Conservation (phyloP, 2,329 filamentous ascomycete species). For the Penicillium sclerotigenum region DNA sequence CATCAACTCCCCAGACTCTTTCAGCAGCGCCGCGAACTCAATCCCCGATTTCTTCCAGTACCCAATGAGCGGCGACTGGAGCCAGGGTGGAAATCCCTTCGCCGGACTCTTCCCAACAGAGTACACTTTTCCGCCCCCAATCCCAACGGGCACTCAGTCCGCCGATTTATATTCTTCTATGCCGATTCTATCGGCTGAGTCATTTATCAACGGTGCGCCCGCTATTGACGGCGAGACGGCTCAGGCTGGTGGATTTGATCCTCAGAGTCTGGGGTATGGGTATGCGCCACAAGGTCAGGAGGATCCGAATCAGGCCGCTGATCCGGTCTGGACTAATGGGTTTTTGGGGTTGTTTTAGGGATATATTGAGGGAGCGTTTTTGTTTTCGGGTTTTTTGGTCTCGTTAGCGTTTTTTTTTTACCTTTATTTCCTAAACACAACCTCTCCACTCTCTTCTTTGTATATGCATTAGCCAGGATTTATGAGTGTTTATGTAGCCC, state of each 20-base stretch:
- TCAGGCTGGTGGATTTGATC: background rate
- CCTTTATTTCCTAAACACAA: background rate
- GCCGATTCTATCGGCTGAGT: slow-evolving; percentile 19
- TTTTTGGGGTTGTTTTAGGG: slow-evolving; percentile 21
- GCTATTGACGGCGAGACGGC: background rate
- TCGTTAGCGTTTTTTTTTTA: background rate
- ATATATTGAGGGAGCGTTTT: background rate
- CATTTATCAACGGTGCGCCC: slow-evolving; percentile 14
- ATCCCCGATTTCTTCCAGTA: slow-evolving; percentile 75
- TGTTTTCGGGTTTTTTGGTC: background rate
- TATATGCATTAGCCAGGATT: background rate
- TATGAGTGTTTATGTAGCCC: background rate
- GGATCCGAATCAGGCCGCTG: slow-evolving; percentile 1
- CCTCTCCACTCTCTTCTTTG: background rate
- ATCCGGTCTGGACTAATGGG: slow-evolving; percentile 15
- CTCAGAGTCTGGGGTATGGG: slow-evolving; percentile 4
- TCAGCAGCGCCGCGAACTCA: slow-evolving; percentile 12
- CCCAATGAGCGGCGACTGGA: slow-evolving; percentile 89
- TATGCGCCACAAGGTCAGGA: slow-evolving; percentile 6
- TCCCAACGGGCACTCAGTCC: background rate
- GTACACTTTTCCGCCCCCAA: background rate
- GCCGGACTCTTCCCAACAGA: slow-evolving; percentile 23
- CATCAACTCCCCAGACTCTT: slow-evolving; percentile 28
- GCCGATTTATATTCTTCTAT: slow-evolving; percentile 3
- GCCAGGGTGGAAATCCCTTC: slow-evolving; percentile 36